Evolutionary conservation across 352 stramenopile species (phyloP).

Genomic region (Phytophthora fragariae): DNA sequence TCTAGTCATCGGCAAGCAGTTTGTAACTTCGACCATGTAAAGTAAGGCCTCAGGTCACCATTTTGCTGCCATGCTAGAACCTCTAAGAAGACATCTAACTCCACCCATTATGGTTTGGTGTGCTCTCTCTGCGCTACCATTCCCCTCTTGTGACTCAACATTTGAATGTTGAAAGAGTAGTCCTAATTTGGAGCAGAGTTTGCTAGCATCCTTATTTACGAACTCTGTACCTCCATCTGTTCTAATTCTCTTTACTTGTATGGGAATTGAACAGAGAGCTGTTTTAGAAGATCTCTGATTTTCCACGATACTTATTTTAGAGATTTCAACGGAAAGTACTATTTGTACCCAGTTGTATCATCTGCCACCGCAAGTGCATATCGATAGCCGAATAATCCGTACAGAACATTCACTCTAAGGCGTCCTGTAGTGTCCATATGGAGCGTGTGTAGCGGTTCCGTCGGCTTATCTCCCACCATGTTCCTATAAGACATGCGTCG

Average conservation of each 20-base stretch:
- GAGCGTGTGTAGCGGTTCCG: background rate
- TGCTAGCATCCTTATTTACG: background rate
- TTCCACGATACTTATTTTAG: background rate
- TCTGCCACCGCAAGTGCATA: background rate
- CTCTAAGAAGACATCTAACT: background rate
- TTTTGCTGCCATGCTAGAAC: conserved; percentile 5
- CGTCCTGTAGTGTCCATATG: background rate
- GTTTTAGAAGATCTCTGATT: background rate
- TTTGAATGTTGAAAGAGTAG: background rate
- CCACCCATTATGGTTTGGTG: background rate
- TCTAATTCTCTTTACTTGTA: background rate
- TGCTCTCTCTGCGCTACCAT: background rate
- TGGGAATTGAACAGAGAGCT: background rate
- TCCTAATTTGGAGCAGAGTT: background rate
- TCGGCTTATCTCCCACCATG: background rate
- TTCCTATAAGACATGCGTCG: background rate
- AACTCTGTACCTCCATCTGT: background rate
- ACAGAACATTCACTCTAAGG: background rate
- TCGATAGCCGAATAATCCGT: background rate
- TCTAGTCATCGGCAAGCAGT: conserved; percentile 13
- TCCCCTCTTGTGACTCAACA: background rate
- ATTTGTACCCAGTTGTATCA: background rate
- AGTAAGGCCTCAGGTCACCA: conserved; percentile 6
- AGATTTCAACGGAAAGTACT: background rate
- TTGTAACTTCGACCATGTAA: conserved; percentile 11